phyloP scores from a whole-genome alignment of 768 basidiomycete genomes.

The Agaricus subrufescens region DNA sequence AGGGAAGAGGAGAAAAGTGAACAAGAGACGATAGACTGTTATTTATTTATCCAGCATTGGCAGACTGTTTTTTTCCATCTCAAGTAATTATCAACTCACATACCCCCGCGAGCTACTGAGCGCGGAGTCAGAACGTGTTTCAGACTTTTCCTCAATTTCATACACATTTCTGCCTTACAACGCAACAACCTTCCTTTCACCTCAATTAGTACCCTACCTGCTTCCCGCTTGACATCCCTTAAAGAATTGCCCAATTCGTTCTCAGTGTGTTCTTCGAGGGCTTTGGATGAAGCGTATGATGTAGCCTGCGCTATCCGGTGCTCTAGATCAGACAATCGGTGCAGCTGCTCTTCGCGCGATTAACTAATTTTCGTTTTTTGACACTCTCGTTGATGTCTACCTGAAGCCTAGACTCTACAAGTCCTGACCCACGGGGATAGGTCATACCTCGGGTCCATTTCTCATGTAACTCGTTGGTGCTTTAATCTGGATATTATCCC shows the following conservation, averaged over 20 bases:
- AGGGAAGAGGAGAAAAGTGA: constrained; percentile 59
- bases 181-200: not conserved
- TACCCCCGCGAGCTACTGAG: too few species aligned
- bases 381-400: not conserved
- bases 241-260: not conserved
- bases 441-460: too few species aligned
- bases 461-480: too few species aligned
- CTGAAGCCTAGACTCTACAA: too few species aligned
- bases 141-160: not conserved
- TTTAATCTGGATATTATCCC: too few species aligned
- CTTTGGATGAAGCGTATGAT: not conserved
- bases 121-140: not conserved
- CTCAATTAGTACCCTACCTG: not conserved
- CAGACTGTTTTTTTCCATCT: too few species aligned
- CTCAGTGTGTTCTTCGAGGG: not conserved
- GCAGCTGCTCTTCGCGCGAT: not conserved
- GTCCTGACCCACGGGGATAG: too few species aligned
- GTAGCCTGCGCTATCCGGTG: not conserved
- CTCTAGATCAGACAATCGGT: not conserved
- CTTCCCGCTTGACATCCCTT: not conserved
- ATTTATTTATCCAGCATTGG: too few species aligned
- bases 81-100: too few species aligned
- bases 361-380: not conserved
- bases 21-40: constrained; percentile 38
- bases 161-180: not conserved